Evolutionary conservation across 768 basidiomycete genomes (phyloP).

Genomic region (Leucosporidium scottii): DNA sequence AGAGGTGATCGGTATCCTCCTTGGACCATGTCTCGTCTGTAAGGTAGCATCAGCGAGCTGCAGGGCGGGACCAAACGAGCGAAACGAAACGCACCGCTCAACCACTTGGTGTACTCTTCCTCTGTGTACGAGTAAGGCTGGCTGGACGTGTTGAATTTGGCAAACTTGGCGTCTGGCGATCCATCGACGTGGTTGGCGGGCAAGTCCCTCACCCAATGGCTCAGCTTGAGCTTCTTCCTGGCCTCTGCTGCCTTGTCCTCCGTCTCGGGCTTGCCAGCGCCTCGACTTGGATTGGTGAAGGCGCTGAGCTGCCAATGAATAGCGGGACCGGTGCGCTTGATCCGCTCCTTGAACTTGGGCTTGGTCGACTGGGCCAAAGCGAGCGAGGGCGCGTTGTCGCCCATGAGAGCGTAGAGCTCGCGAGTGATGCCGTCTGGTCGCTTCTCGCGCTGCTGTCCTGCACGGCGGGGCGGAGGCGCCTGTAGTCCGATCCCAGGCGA

Average conservation of each 20-base stretch:
- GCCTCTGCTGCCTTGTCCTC: slow-evolving; percentile 62
- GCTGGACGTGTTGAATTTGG: slow-evolving; percentile 66
- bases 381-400: slow-evolving; percentile 81
- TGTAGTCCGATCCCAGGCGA: slow-evolving; percentile 46
- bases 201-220: slow-evolving; percentile 68
- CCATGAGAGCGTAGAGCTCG: slow-evolving; percentile 89
- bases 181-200: slow-evolving; percentile 15
- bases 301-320: slow-evolving; percentile 16
- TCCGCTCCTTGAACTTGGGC: slow-evolving; percentile 78
- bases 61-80: not conserved
- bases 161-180: slow-evolving; percentile 56
- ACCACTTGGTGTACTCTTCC: slow-evolving; percentile 75
- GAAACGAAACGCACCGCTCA: slow-evolving; percentile 54
- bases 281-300: slow-evolving; percentile 26
- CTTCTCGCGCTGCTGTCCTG: slow-evolving; percentile 38
- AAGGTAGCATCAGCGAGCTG: not conserved
- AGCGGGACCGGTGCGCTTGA: slow-evolving; percentile 61
- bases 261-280: slow-evolving; percentile 48
- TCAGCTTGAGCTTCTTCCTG: slow-evolving; percentile 58
- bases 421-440: slow-evolving; percentile 72
- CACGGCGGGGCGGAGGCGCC: not conserved
- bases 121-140: slow-evolving; percentile 66
- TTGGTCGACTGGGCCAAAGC: slow-evolving; percentile 61
- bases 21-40: slow-evolving; percentile 78
- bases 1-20: slow-evolving; percentile 90